Base-by-base conservation (phyloP, 805 yeast species). In the Hanseniaspora singularis region DNA sequence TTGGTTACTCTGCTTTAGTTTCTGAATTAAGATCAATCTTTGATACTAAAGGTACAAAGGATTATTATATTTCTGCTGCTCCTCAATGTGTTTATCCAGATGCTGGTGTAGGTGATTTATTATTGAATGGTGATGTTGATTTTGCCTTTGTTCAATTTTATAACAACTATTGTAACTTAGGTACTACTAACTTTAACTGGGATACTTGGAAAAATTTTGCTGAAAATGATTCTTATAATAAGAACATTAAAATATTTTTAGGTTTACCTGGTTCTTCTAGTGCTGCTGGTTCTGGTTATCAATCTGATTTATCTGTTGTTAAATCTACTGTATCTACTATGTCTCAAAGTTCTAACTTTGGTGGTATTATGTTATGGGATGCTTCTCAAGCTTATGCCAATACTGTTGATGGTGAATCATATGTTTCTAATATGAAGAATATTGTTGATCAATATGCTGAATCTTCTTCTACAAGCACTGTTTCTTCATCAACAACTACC, bases 11-110 rank as follows among this genome's bases (percentile, higher is more conserved):
- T 31, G 73, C 79, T 14, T 61, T 81, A 45, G 82, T 76, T 12
- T 67, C 62, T 34, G 67, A 71, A 54, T 39, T 67, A 58, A 53
- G 94, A 79, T 49, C 68, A 48, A 61, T 65, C 34, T 76, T 72
- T 54, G 76, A 68, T 10, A 64, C 68, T 33, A 66, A 76, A 28
- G 68, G 81, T 38, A 23, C 44, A 33, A 81, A 78, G 63, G 55
- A 64, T 24, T 83, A 78, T 66, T 83, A 79, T 60, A 66, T 86
- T 38, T 77, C 94, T 45, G 95, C 95, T 53, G 89, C 96, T 52
- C 96, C 96, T 18, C 95, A 86, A 66, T 88, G 96, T 67, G 80
- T 77, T 22, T 81, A 78, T 61, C 95, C 95, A 16, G 96, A 87
- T 65, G 79, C 74, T 40, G 71, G 63, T 39, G 67, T 79, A 28